Conservation (phyloP, 768 basidiomycete species). For the Daedaleopsis nitida region DNA sequence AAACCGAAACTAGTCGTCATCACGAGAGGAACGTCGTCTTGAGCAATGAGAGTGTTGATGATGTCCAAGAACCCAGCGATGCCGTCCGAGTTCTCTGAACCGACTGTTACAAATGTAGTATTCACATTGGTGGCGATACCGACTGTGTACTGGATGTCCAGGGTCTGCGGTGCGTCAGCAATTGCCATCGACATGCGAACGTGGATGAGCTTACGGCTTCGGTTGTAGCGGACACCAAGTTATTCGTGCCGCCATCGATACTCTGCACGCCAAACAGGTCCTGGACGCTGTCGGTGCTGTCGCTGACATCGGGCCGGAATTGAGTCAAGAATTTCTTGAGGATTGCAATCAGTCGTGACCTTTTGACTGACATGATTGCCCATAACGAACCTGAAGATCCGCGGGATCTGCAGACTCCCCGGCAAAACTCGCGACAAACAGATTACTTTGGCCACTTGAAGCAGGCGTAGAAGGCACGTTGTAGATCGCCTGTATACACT, state of each 20-base stretch:
- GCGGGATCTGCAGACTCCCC: slow-evolving; percentile 28
- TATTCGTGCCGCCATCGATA: slow-evolving; percentile 35
- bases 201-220: slow-evolving; percentile 25
- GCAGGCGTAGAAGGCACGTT: slow-evolving; percentile 26
- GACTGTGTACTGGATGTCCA: slow-evolving; percentile 35
- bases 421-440: slow-evolving; percentile 35
- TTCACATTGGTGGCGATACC: slow-evolving; percentile 34
- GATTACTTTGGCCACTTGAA: slow-evolving; percentile 20
- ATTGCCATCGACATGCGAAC: background rate
- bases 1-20: slow-evolving; percentile 72
- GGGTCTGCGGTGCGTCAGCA: slow-evolving; percentile 14
- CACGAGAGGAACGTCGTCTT: slow-evolving; percentile 50
- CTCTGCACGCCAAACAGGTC: slow-evolving; percentile 25
- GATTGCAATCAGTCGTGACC: slow-evolving; percentile 11
- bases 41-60: slow-evolving; percentile 54
- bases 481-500: slow-evolving; percentile 35
- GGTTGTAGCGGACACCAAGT: slow-evolving; percentile 32
- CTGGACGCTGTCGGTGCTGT: background rate
- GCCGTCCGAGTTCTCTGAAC: slow-evolving; percentile 28
- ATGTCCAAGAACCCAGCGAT: slow-evolving; percentile 40
- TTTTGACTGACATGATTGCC: too few relatives aligned
- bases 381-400: slow-evolving; percentile 36
- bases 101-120: slow-evolving; percentile 32
- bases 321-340: slow-evolving; percentile 32
- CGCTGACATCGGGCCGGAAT: slow-evolving; percentile 23